Percentiles rank a stretch among this genome's conserved stretches.
These are phyloP conservation scores for Macrocybe gigantea DNA, from an alignment of 768 basidiomycete genomes.

Conservation along the genomic window DNA sequence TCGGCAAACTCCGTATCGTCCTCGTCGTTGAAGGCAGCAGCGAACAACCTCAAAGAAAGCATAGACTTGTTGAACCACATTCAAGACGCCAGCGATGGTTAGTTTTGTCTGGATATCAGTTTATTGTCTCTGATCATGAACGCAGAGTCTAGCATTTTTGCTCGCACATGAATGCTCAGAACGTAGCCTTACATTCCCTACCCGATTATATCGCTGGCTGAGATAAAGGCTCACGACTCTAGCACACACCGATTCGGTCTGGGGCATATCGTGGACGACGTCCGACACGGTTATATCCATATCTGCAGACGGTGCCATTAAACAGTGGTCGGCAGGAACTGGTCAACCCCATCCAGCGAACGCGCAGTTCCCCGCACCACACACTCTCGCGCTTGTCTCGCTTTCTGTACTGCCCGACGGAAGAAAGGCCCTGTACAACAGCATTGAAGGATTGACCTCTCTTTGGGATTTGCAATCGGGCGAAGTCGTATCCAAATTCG, in stretches of 20 bases:
- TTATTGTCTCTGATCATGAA: neutral
- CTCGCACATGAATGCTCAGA: conserved; percentile 72
- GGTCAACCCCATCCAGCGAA: conserved; percentile 54
- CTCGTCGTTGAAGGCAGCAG: conserved; percentile 18
- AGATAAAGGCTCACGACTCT: conserved; percentile 26
- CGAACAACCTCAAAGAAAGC: conserved; percentile 4
- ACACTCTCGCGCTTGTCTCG: conserved; percentile 82
- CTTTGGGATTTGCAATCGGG: conserved; percentile 69
- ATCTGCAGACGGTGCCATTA: conserved; percentile 74
- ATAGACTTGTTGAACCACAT: conserved; percentile 17
- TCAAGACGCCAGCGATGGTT: conserved; percentile 22
- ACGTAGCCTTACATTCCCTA: conserved; percentile 41
- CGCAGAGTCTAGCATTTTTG: conserved; percentile 67
- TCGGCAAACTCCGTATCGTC: conserved; percentile 35
- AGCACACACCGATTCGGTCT: conserved; percentile 79
- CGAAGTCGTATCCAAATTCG: conserved; percentile 54
- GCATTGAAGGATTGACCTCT: conserved; percentile 76
- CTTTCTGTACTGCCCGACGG: conserved; percentile 69
- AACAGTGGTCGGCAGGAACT: conserved; percentile 63
- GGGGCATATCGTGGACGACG: conserved; percentile 71
- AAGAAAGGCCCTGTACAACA: conserved; percentile 65
- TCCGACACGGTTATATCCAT: conserved; percentile 61
- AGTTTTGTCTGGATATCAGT: conserved; percentile 3
- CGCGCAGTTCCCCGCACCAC: conserved; percentile 52
- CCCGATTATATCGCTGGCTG: conserved; percentile 16